Evolutionary conservation across 257 asterid species (phyloP).

Genomic region (Solanum sejunctum): DNA sequence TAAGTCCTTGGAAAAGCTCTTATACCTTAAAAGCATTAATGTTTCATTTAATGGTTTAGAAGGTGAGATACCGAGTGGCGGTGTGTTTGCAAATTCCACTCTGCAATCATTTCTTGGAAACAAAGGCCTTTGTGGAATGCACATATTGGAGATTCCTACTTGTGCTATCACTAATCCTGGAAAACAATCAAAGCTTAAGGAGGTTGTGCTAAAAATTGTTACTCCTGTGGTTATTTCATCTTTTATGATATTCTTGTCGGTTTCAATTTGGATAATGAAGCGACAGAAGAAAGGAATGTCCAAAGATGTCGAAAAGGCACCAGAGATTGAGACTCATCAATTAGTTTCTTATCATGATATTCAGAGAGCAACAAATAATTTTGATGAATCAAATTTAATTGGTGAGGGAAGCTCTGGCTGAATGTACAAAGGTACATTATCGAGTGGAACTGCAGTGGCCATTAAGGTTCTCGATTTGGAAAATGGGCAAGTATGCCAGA

Average conservation of each 20-base stretch:
- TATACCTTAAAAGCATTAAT: conserved; percentile 7
- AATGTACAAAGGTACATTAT: conserved; percentile 13
- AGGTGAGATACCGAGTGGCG: neutral
- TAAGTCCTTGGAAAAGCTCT: neutral
- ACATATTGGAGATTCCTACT: neutral
- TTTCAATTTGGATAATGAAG: neutral
- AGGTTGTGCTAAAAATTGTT: neutral
- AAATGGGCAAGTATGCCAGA: conserved; percentile 4
- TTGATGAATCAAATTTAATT: conserved; percentile 11
- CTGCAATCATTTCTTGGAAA: neutral
- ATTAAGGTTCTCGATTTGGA: conserved; percentile 15
- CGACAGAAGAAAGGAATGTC: neutral
- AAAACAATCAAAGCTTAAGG: neutral
- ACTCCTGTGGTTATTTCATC: conserved; percentile 2
- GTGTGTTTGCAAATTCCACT: neutral
- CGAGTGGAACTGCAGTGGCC: conserved; percentile 5
- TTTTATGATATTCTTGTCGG: neutral
- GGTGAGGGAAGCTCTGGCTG: conserved; percentile 23
- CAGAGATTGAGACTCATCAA: neutral
- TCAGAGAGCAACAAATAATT: conserved; percentile 10
- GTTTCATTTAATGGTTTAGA: neutral
- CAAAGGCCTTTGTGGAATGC: neutral
- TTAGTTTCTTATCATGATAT: conserved; percentile 10
- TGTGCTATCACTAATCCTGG: neutral
- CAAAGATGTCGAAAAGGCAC: neutral